Percentiles rank a stretch among this genome's conserved stretches.
phyloP scores from a whole-genome alignment of 176 grass and related monocot species.

The Cenchrus fungigraminus region DNA sequence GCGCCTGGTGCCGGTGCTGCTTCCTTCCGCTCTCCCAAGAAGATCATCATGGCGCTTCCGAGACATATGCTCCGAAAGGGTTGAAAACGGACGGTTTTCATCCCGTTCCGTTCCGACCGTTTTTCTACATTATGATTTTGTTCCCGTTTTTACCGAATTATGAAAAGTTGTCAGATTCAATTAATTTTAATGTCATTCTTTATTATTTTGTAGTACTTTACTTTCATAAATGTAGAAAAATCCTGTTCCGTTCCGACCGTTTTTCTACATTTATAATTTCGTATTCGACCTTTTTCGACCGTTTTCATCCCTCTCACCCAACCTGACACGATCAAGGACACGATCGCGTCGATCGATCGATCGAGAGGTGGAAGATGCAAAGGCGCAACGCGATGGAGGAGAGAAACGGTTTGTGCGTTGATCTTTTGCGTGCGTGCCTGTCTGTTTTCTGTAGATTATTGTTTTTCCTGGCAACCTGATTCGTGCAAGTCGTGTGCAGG shows the following conservation, averaged over 20 bases:
- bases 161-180: no score
- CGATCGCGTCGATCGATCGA: neutral
- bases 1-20: neutral
- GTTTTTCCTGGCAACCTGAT: neutral
- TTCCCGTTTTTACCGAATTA: no score
- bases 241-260: no score
- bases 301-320: no score
- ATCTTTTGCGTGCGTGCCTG: neutral
- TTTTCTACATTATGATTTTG: no score
- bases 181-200: no score
- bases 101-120: no score
- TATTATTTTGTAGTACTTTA: no score
- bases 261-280: no score
- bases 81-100: no score
- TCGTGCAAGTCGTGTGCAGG: neutral
- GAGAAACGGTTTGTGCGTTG: neutral
- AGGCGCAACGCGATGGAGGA: neutral
- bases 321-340: neutral
- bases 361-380: conserved; percentile 21
- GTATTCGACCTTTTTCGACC: no score
- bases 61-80: conserved; percentile 8
- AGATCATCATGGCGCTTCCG: conserved; percentile 1
- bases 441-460: neutral
- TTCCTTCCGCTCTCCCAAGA: neutral
- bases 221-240: no score